Percentiles rank a stretch among this genome's conserved stretches.
Evolutionary conservation across 2,329 filamentous ascomycete genomes (phyloP).

Genomic region (Conoideocrella luteorostrata): DNA sequence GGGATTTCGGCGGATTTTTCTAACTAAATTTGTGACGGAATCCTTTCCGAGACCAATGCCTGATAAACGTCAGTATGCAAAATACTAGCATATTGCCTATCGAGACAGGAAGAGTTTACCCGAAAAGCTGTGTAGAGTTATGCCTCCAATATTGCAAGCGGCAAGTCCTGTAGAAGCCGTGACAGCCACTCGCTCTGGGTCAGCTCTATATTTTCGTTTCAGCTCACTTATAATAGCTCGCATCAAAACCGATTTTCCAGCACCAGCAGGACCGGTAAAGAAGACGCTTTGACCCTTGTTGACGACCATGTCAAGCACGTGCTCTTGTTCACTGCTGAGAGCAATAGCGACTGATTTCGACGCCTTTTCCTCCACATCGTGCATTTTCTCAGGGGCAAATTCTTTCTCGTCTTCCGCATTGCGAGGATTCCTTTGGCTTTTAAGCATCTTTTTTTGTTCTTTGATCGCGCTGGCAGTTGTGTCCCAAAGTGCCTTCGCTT

Average conservation of each 20-base stretch:
- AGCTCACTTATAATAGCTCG: slow-evolving; percentile 80
- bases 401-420: slow-evolving; percentile 30
- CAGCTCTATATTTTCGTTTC: slow-evolving; percentile 66
- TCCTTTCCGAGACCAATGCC: slow-evolving; percentile 89
- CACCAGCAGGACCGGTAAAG: slow-evolving; percentile 94
- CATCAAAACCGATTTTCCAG: slow-evolving; percentile 94
- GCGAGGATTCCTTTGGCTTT: slow-evolving; percentile 41
- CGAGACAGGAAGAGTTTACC: slow-evolving; percentile 36
- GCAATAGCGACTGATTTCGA: slow-evolving; percentile 51
- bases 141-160: slow-evolving; percentile 92
- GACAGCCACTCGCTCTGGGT: slow-evolving; percentile 81
- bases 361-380: slow-evolving; percentile 30
- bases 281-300: slow-evolving; percentile 83
- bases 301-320: slow-evolving; percentile 76
- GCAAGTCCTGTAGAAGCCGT: slow-evolving; percentile 94
- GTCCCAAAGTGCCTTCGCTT: slow-evolving; percentile 55
- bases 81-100: no score
- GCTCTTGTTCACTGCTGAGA: slow-evolving; percentile 78
- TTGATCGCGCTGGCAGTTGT: slow-evolving; percentile 68
- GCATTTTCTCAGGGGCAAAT: slow-evolving; percentile 30
- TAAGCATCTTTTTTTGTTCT: slow-evolving; percentile 70
- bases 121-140: slow-evolving; percentile 91
- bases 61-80: slow-evolving; percentile 11
- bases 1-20: slow-evolving; percentile 81
- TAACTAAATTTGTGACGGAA: slow-evolving; percentile 68